Percentiles rank a stretch among this genome's conserved stretches.
phyloP scores from a whole-genome alignment of 2,329 filamentous ascomycete species.

The Claviceps purpurea region DNA sequence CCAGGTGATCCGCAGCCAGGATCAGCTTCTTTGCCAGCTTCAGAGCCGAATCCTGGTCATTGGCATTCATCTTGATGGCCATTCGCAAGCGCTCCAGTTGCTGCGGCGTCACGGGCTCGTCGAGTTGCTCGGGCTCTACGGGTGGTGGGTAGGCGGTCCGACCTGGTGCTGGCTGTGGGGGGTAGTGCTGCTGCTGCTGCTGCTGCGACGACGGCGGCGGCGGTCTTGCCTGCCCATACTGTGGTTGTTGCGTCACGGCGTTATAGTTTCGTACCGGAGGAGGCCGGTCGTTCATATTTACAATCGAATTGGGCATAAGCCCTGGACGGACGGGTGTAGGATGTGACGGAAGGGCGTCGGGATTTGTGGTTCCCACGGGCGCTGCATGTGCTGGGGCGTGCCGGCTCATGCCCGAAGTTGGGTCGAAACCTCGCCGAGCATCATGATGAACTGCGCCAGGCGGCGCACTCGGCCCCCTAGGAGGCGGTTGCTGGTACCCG shows the following conservation, averaged over 20 bases:
- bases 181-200: conserved; percentile 8
- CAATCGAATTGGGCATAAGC: conserved; percentile 43
- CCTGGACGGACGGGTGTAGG: conserved; percentile 51
- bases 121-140: conserved; percentile 1
- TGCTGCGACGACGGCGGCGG: conserved; percentile 20
- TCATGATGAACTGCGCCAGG: conserved; percentile 10
- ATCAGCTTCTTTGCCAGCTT: conserved; percentile 70
- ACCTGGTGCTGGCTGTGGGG: not conserved
- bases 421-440: not conserved
- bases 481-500: conserved; percentile 15
- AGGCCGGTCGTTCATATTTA: conserved; percentile 42
- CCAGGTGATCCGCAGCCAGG: conserved; percentile 68
- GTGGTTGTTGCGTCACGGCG: conserved; percentile 26
- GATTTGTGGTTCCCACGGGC: conserved; percentile 12
- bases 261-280: conserved; percentile 44
- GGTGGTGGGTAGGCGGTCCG: not conserved
- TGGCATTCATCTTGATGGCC: conserved; percentile 54
- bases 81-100: conserved; percentile 66
- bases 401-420: conserved; percentile 5
- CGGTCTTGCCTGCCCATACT: conserved; percentile 10
- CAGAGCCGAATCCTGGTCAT: conserved; percentile 59
- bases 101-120: conserved; percentile 54
- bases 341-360: conserved; percentile 42
- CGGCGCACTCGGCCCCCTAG: conserved; percentile 20
- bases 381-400: conserved; percentile 8